Conservation (phyloP, 1,284 basidiomycete species). For the Melampsora americana region DNA sequence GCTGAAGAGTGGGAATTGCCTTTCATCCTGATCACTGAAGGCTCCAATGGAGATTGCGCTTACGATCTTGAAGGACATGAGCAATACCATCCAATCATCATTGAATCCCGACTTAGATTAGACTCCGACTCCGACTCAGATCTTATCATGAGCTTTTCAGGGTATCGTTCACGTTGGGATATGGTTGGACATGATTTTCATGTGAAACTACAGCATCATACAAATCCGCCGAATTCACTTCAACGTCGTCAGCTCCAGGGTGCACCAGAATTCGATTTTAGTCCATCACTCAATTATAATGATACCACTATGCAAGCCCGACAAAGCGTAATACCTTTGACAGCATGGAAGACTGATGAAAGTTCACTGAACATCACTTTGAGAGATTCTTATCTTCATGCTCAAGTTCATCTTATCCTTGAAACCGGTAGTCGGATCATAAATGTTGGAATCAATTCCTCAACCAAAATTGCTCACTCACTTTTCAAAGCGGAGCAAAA, state of each 20-base stretch:
- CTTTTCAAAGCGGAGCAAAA: slow-evolving; percentile 27
- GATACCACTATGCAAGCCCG: background rate
- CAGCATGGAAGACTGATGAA: background rate
- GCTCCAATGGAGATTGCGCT: slow-evolving; percentile 23
- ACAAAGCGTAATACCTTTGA: slow-evolving; percentile 7
- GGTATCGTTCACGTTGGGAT: slow-evolving; percentile 43
- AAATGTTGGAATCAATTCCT: slow-evolving; percentile 23
- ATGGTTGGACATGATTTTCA: slow-evolving; percentile 27
- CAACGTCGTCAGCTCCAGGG: background rate
- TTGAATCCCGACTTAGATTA: background rate
- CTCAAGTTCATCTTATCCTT: slow-evolving; percentile 27
- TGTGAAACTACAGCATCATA: slow-evolving; percentile 15
- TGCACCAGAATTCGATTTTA: slow-evolving; percentile 2
- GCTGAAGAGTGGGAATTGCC: slow-evolving; percentile 29
- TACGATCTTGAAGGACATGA: slow-evolving; percentile 14
- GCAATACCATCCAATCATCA: slow-evolving; percentile 30
- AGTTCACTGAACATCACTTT: slow-evolving; percentile 27
- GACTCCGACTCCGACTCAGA: background rate
- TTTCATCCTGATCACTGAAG: slow-evolving; percentile 34
- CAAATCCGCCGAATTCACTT: background rate
- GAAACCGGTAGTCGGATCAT: slow-evolving; percentile 37
- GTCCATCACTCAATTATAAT: slow-evolving; percentile 38
- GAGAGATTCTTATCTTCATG: slow-evolving; percentile 28
- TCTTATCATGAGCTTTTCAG: slow-evolving; percentile 8
- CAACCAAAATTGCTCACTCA: background rate